These are phyloP conservation scores for Globisporangium radiosum DNA, from an alignment of 352 stramenopile species.

Conservation along the genomic window DNA sequence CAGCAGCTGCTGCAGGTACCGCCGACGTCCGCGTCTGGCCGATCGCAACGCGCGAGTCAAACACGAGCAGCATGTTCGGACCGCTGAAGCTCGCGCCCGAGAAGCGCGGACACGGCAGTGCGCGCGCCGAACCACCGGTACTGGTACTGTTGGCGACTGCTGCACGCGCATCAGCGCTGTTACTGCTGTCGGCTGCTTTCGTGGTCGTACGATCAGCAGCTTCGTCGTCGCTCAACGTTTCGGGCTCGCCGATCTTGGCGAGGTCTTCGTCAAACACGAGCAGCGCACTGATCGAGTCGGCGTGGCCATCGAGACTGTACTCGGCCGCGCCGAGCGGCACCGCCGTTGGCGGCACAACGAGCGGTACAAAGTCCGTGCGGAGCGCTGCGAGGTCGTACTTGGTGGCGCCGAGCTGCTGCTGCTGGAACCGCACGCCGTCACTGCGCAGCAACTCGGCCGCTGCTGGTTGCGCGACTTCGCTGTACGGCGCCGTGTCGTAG, in stretches of 20 bases:
- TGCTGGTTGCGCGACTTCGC: conserved; percentile 7
- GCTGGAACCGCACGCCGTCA: conserved; percentile 28
- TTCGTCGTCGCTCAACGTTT: conserved; percentile 16
- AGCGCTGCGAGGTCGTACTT: conserved; percentile 67
- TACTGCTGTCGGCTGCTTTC: background rate
- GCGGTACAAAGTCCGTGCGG: conserved; percentile 70
- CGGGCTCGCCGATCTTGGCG: conserved; percentile 33
- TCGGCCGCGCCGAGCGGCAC: conserved; percentile 55
- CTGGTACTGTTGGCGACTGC: background rate
- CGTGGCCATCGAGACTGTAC: conserved; percentile 49
- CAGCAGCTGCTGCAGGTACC: conserved; percentile 34
- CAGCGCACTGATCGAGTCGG: conserved; percentile 37
- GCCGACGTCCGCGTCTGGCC: conserved; percentile 48
- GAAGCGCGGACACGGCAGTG: conserved; percentile 68
- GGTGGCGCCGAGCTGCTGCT: conserved; percentile 10
- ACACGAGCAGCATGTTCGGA: conserved; percentile 79
- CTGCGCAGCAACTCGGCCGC: conserved; percentile 10
- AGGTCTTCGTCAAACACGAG: conserved; percentile 70
- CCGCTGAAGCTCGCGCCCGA: conserved; percentile 78
- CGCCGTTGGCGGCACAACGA: conserved; percentile 55
- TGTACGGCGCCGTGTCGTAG: conserved; percentile 37
- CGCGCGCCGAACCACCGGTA: conserved; percentile 16
- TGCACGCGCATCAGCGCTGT: background rate
- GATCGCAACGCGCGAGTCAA: conserved; percentile 78
- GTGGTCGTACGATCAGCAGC: background rate